Evolutionary conservation across 208 protist species (phyloP).

Genomic region (Leishmania martiniquensis): DNA sequence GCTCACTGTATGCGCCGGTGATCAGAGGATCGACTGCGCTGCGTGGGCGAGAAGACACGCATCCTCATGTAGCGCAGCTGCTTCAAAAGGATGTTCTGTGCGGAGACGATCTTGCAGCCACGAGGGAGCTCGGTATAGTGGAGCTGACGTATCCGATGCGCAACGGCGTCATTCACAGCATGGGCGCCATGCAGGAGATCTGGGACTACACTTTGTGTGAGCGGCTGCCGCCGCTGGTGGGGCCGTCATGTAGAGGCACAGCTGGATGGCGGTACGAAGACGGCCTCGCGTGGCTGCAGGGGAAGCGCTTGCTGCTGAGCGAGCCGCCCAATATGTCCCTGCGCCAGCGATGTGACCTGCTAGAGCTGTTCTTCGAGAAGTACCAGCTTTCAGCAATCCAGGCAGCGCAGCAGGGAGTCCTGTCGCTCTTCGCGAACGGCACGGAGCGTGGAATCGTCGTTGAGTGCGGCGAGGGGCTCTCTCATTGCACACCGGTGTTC

Average conservation of each 20-base stretch:
- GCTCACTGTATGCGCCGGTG: background rate
- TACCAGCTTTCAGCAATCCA: slow-evolving; percentile 94
- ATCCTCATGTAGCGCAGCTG: background rate
- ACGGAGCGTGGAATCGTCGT: slow-evolving; percentile 97
- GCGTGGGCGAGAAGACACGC: background rate
- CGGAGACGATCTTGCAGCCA: slow-evolving; percentile 17
- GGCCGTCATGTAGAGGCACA: background rate
- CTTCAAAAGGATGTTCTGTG: slow-evolving; percentile 12
- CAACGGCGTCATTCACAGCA: slow-evolving; percentile 97
- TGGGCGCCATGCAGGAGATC: slow-evolving; percentile 97
- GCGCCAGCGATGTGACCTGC: slow-evolving; percentile 90
- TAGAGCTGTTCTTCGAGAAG: slow-evolving; percentile 97
- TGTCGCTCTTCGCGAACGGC: slow-evolving; percentile 97
- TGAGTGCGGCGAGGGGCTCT: slow-evolving; percentile 98
- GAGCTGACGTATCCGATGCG: slow-evolving; percentile 94
- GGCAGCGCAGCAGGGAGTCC: slow-evolving; percentile 89
- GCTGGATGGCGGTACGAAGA: slow-evolving; percentile 6
- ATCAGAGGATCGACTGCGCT: background rate
- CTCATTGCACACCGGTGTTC: slow-evolving; percentile 98
- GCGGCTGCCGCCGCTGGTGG: slow-evolving; percentile 3
- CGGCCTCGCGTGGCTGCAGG: slow-evolving; percentile 10
- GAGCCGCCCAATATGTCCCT: slow-evolving; percentile 96
- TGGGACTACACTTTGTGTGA: slow-evolving; percentile 96
- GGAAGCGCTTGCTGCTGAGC: slow-evolving; percentile 91
- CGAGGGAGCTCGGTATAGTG: background rate